These are phyloP conservation scores for Malassezia psittaci DNA, from an alignment of 1,284 basidiomycete species.

Conservation along the genomic window DNA sequence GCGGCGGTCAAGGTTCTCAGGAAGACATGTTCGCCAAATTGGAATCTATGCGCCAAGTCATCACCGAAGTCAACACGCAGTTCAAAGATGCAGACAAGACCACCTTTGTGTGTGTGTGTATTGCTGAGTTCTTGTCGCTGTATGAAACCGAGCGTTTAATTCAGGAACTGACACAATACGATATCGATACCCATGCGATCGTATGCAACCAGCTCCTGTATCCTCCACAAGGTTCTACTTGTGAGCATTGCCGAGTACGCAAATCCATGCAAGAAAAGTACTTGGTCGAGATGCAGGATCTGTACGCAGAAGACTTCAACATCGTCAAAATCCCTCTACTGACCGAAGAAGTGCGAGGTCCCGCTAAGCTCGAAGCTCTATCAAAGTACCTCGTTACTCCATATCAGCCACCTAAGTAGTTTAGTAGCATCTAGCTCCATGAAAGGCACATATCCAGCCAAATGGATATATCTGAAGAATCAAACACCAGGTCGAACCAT, in stretches of 20 bases:
- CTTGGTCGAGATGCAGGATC: constrained; percentile 40
- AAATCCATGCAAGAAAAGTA: constrained; percentile 83
- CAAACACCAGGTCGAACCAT: constrained; percentile 8
- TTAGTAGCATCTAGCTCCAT: not conserved
- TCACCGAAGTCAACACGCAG: constrained; percentile 97
- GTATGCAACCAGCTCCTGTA: constrained; percentile 95
- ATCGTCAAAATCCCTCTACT: constrained; percentile 67
- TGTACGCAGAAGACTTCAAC: constrained; percentile 46
- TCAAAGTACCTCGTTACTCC: constrained; percentile 35
- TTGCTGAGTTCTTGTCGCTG: constrained; percentile 91
- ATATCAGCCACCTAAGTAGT: constrained; percentile 25
- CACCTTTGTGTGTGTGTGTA: constrained; percentile 87
- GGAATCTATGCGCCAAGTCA: constrained; percentile 89
- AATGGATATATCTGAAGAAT: not conserved
- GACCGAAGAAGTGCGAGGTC: constrained; percentile 91
- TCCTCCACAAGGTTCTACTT: constrained; percentile 79
- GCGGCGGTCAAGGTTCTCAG: constrained; percentile 54
- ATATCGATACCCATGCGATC: constrained; percentile 97
- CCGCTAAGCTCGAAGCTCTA: constrained; percentile 70
- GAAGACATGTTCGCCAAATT: constrained; percentile 93
- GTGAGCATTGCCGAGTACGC: constrained; percentile 86
- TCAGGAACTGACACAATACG: constrained; percentile 88
- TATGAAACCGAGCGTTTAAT: constrained; percentile 97
- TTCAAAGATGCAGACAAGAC: constrained; percentile 99
- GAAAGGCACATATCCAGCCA: too few relatives aligned